Evolutionary conservation across 345 rosid genomes (phyloP).

Genomic region (Iberis pinnata): DNA sequence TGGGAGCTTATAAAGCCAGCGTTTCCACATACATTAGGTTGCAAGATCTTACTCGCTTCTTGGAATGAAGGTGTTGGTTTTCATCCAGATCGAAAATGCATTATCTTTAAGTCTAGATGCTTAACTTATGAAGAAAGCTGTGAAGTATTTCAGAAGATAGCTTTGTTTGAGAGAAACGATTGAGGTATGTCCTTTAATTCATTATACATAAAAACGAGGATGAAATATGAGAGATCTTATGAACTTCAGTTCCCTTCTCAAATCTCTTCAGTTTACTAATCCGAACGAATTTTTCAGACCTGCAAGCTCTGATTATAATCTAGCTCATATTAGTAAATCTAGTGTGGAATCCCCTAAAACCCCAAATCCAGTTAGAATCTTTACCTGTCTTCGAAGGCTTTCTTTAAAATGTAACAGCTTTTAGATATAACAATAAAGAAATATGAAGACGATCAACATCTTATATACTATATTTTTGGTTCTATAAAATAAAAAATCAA

Average conservation of each 20-base stretch:
- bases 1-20: constrained; percentile 34
- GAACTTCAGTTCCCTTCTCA: constrained; percentile 29
- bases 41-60: constrained; percentile 40
- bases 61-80: constrained; percentile 30
- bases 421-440: too few relatives aligned
- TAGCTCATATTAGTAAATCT: too few relatives aligned
- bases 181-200: constrained; percentile 18
- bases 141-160: constrained; percentile 34
- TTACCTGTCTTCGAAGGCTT: too few relatives aligned
- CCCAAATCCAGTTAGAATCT: too few relatives aligned
- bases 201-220: too few relatives aligned
- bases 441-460: too few relatives aligned
- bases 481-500: too few relatives aligned
- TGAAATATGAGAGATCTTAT: too few relatives aligned
- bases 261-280: constrained; percentile 33
- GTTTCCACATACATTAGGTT: constrained; percentile 22
- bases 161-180: constrained; percentile 14
- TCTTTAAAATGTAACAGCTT: too few relatives aligned
- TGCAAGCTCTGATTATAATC: constrained; percentile 40
- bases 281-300: constrained; percentile 23
- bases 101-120: constrained; percentile 9
- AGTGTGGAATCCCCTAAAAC: too few relatives aligned
- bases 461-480: too few relatives aligned
- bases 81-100: constrained; percentile 7
- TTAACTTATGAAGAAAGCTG: constrained; percentile 30